Conservation (phyloP, 768 basidiomycete genomes). For the Multifurca ochricompacta region DNA sequence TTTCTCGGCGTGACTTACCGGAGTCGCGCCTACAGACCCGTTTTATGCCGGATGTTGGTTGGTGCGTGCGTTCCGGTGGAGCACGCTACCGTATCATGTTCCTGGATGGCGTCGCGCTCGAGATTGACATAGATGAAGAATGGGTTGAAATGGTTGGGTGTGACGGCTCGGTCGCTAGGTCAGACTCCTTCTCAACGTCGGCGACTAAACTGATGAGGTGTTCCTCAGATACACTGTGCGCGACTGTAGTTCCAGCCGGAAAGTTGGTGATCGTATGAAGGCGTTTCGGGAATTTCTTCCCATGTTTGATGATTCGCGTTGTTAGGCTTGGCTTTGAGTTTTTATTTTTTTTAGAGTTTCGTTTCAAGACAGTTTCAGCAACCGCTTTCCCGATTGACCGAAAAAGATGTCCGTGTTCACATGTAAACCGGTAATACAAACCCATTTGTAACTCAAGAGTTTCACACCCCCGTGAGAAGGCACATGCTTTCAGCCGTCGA, state of each 20-base stretch:
- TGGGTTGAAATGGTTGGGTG: conserved; percentile 30
- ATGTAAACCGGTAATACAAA: no score
- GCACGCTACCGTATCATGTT: conserved; percentile 40
- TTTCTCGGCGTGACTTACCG: background rate
- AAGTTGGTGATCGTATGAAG: conserved; percentile 35
- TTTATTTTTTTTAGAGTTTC: background rate
- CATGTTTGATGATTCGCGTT: conserved; percentile 30
- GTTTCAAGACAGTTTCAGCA: no score
- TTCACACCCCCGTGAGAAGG: no score
- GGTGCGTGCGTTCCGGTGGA: conserved; percentile 36
- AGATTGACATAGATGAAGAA: conserved; percentile 39
- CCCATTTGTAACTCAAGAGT: no score
- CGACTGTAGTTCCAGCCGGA: conserved; percentile 28
- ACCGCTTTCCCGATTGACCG: background rate
- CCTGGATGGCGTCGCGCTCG: conserved; percentile 33
- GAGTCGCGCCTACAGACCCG: conserved; percentile 28
- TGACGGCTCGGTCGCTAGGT: conserved; percentile 27
- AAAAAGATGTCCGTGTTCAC: background rate
- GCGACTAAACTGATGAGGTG: background rate
- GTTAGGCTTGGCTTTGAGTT: background rate
- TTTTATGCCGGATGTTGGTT: conserved; percentile 35
- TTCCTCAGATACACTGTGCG: conserved; percentile 29
- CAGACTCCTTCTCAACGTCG: background rate
- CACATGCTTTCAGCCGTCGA: no score
- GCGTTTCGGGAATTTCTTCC: conserved; percentile 36